Percentiles rank a stretch among this genome's conserved stretches.
phyloP scores from a whole-genome alignment of 129 eudicot genomes.

The Scalesia atractyloides region DNA sequence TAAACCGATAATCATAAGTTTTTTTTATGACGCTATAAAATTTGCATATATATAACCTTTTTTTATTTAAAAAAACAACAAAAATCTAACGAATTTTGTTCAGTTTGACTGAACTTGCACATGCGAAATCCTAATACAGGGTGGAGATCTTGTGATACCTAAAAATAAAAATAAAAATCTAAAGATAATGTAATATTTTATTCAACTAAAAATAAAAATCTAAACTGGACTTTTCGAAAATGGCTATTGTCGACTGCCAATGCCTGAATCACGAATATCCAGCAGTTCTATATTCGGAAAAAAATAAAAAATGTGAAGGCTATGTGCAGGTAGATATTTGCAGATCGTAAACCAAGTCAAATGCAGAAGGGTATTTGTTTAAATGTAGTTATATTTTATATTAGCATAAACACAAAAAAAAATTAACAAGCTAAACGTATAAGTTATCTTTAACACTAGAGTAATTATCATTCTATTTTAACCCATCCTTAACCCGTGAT shows the following conservation, averaged over 20 bases:
- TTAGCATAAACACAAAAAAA: too few relatives aligned
- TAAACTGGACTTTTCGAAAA: neutral
- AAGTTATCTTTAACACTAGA: too few relatives aligned
- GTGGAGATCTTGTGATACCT: slow-evolving; percentile 22
- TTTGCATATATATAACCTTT: too few relatives aligned
- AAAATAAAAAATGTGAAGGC: neutral
- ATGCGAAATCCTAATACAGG: slow-evolving; percentile 8
- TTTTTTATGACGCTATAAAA: too few relatives aligned
- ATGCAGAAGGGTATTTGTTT: neutral
- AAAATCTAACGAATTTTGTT: neutral
- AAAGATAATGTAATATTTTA: slow-evolving; percentile 19
- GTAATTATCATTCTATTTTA: too few relatives aligned
- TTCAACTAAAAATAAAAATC: neutral
- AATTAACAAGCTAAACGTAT: too few relatives aligned
- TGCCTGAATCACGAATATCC: neutral
- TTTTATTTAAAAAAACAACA: neutral
- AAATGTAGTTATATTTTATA: too few relatives aligned
- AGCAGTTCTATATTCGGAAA: neutral
- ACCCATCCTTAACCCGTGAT: too few relatives aligned
- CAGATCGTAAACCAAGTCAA: neutral
- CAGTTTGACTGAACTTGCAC: neutral
- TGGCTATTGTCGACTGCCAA: neutral
- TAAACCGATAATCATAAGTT: too few relatives aligned
- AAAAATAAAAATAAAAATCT: too few relatives aligned
- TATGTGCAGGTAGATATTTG: neutral